These are phyloP conservation scores for Oryza glumipatula DNA, from an alignment of 176 grass and related monocot genomes.

Conservation along the genomic window DNA sequence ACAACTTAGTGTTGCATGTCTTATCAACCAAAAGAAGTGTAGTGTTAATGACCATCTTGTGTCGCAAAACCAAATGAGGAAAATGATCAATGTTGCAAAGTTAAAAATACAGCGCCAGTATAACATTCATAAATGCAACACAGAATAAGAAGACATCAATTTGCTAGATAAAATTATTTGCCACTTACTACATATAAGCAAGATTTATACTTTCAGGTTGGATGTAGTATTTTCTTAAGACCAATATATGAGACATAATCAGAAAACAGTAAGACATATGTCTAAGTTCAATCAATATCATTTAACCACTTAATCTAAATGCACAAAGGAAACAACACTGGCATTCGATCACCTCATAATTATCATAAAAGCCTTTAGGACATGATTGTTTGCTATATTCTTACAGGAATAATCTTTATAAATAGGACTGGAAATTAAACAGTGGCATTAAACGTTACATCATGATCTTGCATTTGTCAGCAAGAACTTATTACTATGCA, in stretches of 20 bases:
- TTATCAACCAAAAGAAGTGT: neutral
- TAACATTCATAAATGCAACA: neutral
- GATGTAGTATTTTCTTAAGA: neutral
- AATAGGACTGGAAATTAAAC: neutral
- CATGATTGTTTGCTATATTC: too few species aligned
- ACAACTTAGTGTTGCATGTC: neutral
- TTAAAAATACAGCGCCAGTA: constrained; percentile 9
- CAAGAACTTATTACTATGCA: too few species aligned
- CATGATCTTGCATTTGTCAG: neutral
- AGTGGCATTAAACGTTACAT: neutral
- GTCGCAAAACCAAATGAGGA: neutral
- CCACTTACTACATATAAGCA: constrained; percentile 10
- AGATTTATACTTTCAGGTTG: neutral
- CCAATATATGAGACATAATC: neutral
- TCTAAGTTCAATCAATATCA: neutral
- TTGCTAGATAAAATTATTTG: neutral
- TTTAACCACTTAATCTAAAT: neutral
- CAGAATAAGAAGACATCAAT: neutral
- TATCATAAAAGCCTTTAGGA: neutral
- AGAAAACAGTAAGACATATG: neutral
- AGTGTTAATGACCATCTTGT: neutral
- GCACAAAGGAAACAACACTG: neutral
- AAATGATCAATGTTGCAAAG: neutral
- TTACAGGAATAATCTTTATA: neutral
- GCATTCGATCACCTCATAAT: neutral